Evolutionary conservation across 2,329 filamentous ascomycete species (phyloP).

Genomic region (Talaromyces sp.): DNA sequence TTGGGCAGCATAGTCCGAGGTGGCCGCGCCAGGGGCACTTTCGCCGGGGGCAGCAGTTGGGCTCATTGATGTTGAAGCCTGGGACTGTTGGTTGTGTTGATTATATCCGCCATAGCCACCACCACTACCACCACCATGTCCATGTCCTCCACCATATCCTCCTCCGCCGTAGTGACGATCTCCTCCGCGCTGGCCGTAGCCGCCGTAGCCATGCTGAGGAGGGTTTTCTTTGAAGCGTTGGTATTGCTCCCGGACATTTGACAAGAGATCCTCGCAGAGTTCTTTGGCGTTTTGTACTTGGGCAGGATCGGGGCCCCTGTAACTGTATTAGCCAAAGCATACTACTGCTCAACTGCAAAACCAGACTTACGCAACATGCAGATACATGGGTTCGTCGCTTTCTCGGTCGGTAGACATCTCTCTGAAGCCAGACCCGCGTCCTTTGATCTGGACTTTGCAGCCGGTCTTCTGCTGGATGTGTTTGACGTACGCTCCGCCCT

Average conservation of each 20-base stretch:
- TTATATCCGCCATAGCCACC: constrained; percentile 19
- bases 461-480: constrained; percentile 94
- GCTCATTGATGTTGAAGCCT: constrained; percentile 39
- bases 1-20: constrained; percentile 68
- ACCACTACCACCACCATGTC: constrained; percentile 2
- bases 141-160: constrained; percentile 22
- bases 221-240: constrained; percentile 83
- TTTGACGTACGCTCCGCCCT: constrained; percentile 92
- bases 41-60: constrained; percentile 36
- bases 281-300: constrained; percentile 85
- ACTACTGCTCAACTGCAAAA: background rate
- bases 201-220: constrained; percentile 59
- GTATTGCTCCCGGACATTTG: constrained; percentile 83
- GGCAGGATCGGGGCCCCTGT: constrained; percentile 75
- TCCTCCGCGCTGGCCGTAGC: constrained; percentile 49
- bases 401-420: constrained; percentile 83
- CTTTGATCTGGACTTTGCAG: constrained; percentile 97
- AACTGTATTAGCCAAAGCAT: constrained; percentile 26
- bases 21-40: constrained; percentile 19
- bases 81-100: constrained; percentile 34
- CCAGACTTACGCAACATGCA: constrained; percentile 77
- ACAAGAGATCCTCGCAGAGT: constrained; percentile 81
- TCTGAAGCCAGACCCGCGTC: constrained; percentile 88
- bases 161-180: constrained; percentile 38
- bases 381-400: constrained; percentile 93